phyloP scores from a whole-genome alignment of 2,329 filamentous ascomycete species.

The Fusarium praegraminearum region DNA sequence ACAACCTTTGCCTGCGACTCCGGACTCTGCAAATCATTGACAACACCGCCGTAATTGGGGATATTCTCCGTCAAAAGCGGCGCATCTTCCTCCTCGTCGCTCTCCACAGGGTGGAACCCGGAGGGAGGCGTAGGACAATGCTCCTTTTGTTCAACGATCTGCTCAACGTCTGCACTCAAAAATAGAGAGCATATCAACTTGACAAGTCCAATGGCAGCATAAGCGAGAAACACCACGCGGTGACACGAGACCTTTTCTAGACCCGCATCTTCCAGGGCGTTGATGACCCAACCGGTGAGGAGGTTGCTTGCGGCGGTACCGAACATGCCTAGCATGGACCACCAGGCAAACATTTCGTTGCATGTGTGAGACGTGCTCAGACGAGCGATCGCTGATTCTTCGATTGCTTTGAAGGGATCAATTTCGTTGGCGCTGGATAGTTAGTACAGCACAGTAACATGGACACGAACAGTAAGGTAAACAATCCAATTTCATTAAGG shows the following conservation, averaged over 20 bases:
- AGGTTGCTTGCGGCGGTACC: conserved; percentile 41
- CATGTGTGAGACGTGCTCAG: conserved; percentile 38
- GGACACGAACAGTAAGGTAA: neutral
- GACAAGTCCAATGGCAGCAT: conserved; percentile 29
- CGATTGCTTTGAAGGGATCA: conserved; percentile 44
- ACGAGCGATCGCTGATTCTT: conserved; percentile 40
- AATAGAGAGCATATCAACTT: conserved; percentile 34
- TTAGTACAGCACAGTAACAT: neutral
- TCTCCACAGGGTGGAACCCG: neutral
- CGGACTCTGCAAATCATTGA: neutral
- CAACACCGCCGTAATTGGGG: conserved; percentile 20
- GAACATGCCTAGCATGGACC: conserved; percentile 44
- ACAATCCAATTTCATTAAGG: neutral
- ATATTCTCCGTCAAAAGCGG: conserved; percentile 18
- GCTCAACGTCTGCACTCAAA: conserved; percentile 32
- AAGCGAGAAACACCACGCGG: conserved; percentile 36
- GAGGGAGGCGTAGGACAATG: conserved; percentile 13
- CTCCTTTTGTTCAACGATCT: conserved; percentile 15
- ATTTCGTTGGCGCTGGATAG: conserved; percentile 40
- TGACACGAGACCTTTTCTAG: conserved; percentile 22
- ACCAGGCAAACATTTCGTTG: conserved; percentile 44
- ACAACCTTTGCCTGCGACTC: neutral
- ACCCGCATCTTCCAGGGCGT: conserved; percentile 24
- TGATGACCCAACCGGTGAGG: conserved; percentile 35
- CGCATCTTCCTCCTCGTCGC: neutral